Evolutionary conservation across 208 protist species (phyloP).

Genomic region (Crithidia expoeki): DNA sequence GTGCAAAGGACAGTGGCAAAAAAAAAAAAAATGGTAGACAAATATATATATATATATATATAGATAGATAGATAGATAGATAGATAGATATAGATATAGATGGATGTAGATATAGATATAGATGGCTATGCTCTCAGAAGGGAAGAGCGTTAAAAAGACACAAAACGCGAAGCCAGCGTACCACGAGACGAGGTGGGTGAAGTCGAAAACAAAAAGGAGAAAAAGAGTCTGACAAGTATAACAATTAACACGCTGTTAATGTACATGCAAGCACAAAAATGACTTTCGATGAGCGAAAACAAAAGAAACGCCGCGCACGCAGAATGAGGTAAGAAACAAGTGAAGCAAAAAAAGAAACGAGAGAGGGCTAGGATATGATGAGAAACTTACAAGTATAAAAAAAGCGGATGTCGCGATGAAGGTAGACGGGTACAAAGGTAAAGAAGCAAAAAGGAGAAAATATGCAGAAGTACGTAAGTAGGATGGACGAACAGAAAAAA

Average conservation of each 20-base stretch:
- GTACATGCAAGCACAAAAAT: conserved; percentile 12
- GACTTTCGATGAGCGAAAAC: neutral
- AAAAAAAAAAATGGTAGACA: neutral
- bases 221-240: neutral
- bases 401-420: conserved; percentile 7
- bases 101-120: neutral
- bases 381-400: conserved; percentile 8
- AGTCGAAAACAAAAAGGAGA: neutral
- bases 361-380: neutral
- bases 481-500: neutral
- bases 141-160: conserved; percentile 14
- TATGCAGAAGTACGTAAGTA: conserved; percentile 1
- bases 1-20: neutral
- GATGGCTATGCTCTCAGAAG: conserved; percentile 11
- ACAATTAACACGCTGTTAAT: conserved; percentile 11
- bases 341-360: conserved; percentile 8
- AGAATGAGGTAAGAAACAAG: conserved; percentile 1
- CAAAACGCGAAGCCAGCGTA: neutral
- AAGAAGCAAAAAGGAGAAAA: neutral
- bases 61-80: conserved; percentile 3
- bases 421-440: conserved; percentile 5
- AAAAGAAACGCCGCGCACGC: neutral
- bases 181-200: neutral
- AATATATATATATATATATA: conserved; percentile 2
- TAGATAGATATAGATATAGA: neutral